Percentiles rank a stretch among this genome's conserved stretches.
Conservation (phyloP, 2,329 filamentous ascomycete genomes). For the Pseudogymnoascus destructans region DNA sequence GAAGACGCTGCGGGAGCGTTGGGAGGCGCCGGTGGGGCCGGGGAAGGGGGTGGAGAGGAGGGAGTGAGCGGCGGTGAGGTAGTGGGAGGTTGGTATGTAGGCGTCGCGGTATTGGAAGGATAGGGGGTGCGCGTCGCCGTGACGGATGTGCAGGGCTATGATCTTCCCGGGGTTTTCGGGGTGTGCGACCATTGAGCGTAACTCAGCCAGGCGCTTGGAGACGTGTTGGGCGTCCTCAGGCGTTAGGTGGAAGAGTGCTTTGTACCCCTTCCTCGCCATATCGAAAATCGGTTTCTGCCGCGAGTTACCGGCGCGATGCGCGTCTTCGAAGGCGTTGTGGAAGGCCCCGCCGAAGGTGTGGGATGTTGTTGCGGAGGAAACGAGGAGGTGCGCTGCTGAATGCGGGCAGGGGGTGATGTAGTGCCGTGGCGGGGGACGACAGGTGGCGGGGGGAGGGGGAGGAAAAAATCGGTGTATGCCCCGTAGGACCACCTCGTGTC, state of each 20-base stretch:
- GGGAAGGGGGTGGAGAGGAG: conserved; percentile 40
- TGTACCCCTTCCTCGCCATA: conserved; percentile 56
- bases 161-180: conserved; percentile 36
- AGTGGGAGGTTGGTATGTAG: conserved; percentile 63
- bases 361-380: conserved; percentile 53
- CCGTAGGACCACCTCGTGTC: conserved; percentile 76
- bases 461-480: conserved; percentile 59
- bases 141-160: conserved; percentile 66
- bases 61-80: conserved; percentile 44
- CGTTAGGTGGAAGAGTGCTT: conserved; percentile 59
- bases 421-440: conserved; percentile 57
- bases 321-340: conserved; percentile 37
- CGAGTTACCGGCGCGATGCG: conserved; percentile 35
- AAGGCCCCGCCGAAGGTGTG: conserved; percentile 51
- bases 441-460: conserved; percentile 51
- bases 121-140: conserved; percentile 64
- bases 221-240: conserved; percentile 55
- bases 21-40: conserved; percentile 26
- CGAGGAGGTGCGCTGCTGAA: conserved; percentile 59
- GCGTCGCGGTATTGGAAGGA: conserved; percentile 65
- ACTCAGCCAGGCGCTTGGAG: conserved; percentile 39
- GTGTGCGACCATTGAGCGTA: conserved; percentile 35
- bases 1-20: conserved; percentile 33
- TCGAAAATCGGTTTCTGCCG: conserved; percentile 50
- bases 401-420: conserved; percentile 72